Evolutionary conservation across 1,284 basidiomycete species (phyloP).

Genomic region (Marasmius sp.): DNA sequence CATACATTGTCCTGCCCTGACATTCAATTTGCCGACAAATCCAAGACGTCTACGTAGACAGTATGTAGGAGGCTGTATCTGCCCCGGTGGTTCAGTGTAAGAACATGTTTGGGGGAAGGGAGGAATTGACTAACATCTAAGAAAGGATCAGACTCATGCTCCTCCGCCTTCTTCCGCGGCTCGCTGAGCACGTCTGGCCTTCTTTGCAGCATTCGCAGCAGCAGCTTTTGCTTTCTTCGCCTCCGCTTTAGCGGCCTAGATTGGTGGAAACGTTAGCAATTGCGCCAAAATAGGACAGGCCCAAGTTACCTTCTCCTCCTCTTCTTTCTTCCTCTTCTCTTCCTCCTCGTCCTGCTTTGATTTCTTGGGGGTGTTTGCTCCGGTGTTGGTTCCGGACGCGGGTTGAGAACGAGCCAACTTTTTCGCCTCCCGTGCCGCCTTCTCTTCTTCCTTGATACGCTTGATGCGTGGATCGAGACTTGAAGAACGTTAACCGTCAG

Average conservation of each 20-base stretch:
- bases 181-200: slow-evolving; percentile 58
- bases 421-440: slow-evolving; percentile 93
- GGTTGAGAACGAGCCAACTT: slow-evolving; percentile 51
- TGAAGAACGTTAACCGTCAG: background rate
- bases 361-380: slow-evolving; percentile 29
- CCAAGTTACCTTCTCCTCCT: slow-evolving; percentile 57
- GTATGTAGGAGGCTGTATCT: no score
- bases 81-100: background rate
- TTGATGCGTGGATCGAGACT: slow-evolving; percentile 94
- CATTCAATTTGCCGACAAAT: background rate
- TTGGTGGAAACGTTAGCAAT: slow-evolving; percentile 5
- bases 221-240: slow-evolving; percentile 85
- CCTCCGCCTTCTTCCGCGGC: slow-evolving; percentile 23
- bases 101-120: background rate
- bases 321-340: slow-evolving; percentile 66
- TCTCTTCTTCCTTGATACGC: slow-evolving; percentile 95
- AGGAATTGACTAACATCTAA: background rate
- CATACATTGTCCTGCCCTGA: no score
- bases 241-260: slow-evolving; percentile 67
- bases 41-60: background rate
- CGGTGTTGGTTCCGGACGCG: slow-evolving; percentile 26
- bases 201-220: slow-evolving; percentile 91
- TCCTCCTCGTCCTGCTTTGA: slow-evolving; percentile 64
- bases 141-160: background rate
- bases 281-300: slow-evolving; percentile 7